phyloP scores from a whole-genome alignment of 352 stramenopile genomes.

The Plasmopara halstedii region DNA sequence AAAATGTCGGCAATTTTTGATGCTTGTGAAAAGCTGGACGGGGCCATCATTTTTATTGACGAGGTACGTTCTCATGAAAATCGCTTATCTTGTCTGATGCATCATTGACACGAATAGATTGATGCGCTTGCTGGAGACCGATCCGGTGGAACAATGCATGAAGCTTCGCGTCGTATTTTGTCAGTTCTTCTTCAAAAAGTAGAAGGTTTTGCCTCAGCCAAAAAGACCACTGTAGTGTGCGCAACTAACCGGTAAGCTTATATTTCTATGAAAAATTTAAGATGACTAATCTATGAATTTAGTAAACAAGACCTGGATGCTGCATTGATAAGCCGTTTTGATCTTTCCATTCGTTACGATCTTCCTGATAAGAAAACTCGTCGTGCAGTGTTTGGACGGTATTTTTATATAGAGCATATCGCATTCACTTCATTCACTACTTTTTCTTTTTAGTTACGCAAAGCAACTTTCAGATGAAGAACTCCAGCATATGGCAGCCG shows the following conservation, averaged over 20 bases:
- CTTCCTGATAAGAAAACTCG: conserved; percentile 81
- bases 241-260: conserved; percentile 78
- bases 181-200: conserved; percentile 90
- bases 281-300: background rate
- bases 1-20: conserved; percentile 93
- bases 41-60: conserved; percentile 93
- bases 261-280: background rate
- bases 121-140: conserved; percentile 86
- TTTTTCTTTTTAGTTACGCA: conserved; percentile 51
- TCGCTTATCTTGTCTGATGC: background rate
- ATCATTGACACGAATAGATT: conserved; percentile 38
- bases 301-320: conserved; percentile 89
- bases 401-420: conserved; percentile 1
- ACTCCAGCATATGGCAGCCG: conserved; percentile 60
- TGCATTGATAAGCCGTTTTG: conserved; percentile 90
- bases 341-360: conserved; percentile 89
- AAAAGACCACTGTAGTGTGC: conserved; percentile 90
- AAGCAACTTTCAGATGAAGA: conserved; percentile 83
- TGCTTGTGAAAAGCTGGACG: conserved; percentile 86
- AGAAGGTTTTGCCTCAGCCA: conserved; percentile 88
- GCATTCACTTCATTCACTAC: conserved; percentile 1
- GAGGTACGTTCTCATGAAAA: conserved; percentile 36
- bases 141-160: conserved; percentile 86
- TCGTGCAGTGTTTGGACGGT: conserved; percentile 83
- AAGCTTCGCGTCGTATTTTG: conserved; percentile 87